Percentiles rank a stretch among this genome's conserved stretches.
phyloP scores from a whole-genome alignment of 257 asterid genomes.

The Gentiana macrophylla region DNA sequence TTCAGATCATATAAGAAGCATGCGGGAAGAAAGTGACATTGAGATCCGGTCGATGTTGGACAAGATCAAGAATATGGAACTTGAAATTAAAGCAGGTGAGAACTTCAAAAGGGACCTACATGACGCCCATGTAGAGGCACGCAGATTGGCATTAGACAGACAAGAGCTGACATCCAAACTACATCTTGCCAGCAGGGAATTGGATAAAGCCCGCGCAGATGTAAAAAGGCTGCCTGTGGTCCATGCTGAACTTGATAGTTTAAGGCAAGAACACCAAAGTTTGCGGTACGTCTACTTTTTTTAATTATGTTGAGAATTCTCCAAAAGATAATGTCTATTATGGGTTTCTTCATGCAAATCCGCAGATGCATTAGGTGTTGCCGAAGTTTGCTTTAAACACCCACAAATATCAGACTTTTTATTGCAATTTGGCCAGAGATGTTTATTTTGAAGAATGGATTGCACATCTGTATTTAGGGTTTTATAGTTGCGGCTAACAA shows the following conservation, averaged over 20 bases:
- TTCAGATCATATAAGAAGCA: slow-evolving; percentile 52
- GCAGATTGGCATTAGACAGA: slow-evolving; percentile 40
- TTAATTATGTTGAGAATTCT: too few relatives aligned
- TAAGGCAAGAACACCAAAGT: slow-evolving; percentile 54
- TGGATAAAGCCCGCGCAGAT: slow-evolving; percentile 39
- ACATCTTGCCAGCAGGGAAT: slow-evolving; percentile 42
- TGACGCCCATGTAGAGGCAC: slow-evolving; percentile 49
- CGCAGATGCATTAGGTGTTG: too few relatives aligned
- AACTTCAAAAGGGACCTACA: slow-evolving; percentile 40
- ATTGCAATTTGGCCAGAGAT: too few relatives aligned
- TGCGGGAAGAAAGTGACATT: slow-evolving; percentile 62
- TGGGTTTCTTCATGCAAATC: too few relatives aligned
- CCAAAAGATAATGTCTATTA: too few relatives aligned
- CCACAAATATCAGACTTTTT: too few relatives aligned
- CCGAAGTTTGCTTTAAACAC: too few relatives aligned
- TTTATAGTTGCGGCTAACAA: too few relatives aligned
- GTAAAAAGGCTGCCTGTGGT: slow-evolving; percentile 44
- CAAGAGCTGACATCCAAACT: slow-evolving; percentile 41
- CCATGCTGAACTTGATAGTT: slow-evolving; percentile 48
- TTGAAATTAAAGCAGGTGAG: slow-evolving; percentile 42
- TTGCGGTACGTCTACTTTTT: slow-evolving; percentile 47
- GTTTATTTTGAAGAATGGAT: too few relatives aligned
- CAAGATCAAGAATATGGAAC: slow-evolving; percentile 54
- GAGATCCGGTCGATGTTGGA: slow-evolving; percentile 58
- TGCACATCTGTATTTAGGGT: too few relatives aligned